phyloP scores from a whole-genome alignment of 129 eudicot genomes.

The Tagetes erecta region DNA sequence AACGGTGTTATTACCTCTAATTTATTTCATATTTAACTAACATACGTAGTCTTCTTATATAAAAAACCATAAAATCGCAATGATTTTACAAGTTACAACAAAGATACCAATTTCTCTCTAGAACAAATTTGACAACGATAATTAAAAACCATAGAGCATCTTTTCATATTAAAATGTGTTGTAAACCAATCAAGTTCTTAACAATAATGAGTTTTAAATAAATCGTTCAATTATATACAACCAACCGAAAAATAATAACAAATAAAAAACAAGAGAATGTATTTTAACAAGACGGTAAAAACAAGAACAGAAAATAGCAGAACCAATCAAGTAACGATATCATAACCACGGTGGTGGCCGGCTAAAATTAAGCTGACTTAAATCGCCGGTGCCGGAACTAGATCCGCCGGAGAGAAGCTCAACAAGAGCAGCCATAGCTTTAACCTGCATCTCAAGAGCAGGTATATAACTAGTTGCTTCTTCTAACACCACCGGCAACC shows the following conservation, averaged over 20 bases:
- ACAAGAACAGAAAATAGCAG: not conserved
- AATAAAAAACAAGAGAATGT: not conserved
- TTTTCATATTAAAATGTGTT: too few species aligned
- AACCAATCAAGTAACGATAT: not conserved
- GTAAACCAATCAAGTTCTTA: not conserved
- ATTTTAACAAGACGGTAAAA: not conserved
- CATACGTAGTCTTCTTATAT: too few species aligned
- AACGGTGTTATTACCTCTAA: too few species aligned
- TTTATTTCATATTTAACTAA: too few species aligned
- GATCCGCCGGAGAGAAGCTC: conserved; percentile 35
- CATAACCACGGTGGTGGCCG: conserved; percentile 28
- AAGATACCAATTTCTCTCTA: too few species aligned
- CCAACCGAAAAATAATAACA: not conserved
- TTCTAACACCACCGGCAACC: conserved; percentile 44
- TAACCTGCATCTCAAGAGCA: conserved; percentile 61
- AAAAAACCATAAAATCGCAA: too few species aligned
- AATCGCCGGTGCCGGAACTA: conserved; percentile 30
- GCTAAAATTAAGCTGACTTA: conserved; percentile 21
- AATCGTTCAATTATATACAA: not conserved
- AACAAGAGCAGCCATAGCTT: conserved; percentile 66
- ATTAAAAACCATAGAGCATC: too few species aligned
- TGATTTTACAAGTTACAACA: too few species aligned
- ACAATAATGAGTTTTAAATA: conserved; percentile 3
- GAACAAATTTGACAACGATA: too few species aligned
- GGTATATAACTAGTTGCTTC: conserved; percentile 52